A percentile compares a stretch with the other conserved stretches of the same genome.
Evolutionary conservation across 2,329 filamentous ascomycete species (phyloP).

Genomic region (Ceratocystis cubensis): DNA sequence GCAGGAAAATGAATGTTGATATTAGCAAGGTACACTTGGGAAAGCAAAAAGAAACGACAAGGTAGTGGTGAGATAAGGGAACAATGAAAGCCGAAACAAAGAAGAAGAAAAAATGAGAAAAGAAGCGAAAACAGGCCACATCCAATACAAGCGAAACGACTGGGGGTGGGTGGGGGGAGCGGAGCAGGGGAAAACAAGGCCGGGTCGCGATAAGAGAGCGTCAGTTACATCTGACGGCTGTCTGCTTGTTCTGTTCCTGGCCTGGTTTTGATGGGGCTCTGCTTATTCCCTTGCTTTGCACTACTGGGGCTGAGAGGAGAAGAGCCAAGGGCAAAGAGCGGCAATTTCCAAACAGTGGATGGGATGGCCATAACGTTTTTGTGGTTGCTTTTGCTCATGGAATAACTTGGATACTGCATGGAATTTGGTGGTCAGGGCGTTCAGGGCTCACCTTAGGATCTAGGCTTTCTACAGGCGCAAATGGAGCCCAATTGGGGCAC

Average conservation of each 20-base stretch:
- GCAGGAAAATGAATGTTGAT: not conserved
- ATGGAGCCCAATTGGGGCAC: not conserved
- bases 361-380: not conserved
- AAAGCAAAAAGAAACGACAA: not conserved
- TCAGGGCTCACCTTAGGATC: slow-evolving; percentile 9
- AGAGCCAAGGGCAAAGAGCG: not conserved
- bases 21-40: slow-evolving; percentile 2
- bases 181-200: not conserved
- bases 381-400: not conserved
- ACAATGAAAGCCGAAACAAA: slow-evolving; percentile 11
- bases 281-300: too few species aligned
- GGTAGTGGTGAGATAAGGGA: slow-evolving; percentile 2
- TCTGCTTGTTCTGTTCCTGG: not conserved
- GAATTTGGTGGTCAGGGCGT: not conserved
- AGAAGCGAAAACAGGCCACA: slow-evolving; percentile 6
- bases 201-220: slow-evolving; percentile 6
- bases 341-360: not conserved
- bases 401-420: slow-evolving; percentile 5
- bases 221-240: not conserved
- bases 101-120: not conserved
- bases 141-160: not conserved
- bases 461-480: slow-evolving; percentile 3
- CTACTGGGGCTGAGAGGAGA: too few species aligned
- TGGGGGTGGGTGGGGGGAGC: not conserved
- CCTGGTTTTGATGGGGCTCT: not conserved